Evolutionary conservation across 306 rosid genomes (phyloP).

Genomic region (Lathyrus sativus): DNA sequence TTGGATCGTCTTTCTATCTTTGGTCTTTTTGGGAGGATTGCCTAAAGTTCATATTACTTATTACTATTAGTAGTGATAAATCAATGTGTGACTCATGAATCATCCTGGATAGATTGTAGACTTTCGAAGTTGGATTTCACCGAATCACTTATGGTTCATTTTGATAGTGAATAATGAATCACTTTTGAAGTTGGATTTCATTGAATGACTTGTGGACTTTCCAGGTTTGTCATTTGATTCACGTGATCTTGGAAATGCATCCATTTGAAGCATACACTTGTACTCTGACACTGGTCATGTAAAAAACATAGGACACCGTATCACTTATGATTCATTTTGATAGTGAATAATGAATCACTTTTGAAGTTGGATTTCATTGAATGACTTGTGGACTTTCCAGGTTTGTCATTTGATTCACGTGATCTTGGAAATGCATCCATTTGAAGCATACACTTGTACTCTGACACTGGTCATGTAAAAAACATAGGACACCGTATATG

Average conservation of each 20-base stretch:
- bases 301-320: too few relatives aligned
- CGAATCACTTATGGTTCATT: neutral
- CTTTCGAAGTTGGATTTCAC: conserved; percentile 8
- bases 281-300: too few relatives aligned
- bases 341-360: conserved; percentile 13
- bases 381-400: neutral
- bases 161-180: conserved; percentile 2
- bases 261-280: neutral
- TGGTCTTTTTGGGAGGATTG: neutral
- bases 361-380: neutral
- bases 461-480: too few relatives aligned
- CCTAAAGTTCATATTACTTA: neutral
- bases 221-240: conserved; percentile 2
- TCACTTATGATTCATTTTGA: neutral
- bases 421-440: neutral
- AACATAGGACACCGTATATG: too few relatives aligned
- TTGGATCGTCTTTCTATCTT: conserved; percentile 3
- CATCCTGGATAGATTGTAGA: conserved; percentile 11
- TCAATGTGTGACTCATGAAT: neutral
- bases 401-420: conserved; percentile 7
- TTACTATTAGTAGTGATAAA: neutral
- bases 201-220: neutral
- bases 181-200: conserved; percentile 15
- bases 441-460: neutral
- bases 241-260: neutral